Evolutionary conservation across 140 eudicot genomes (phyloP).

Genomic region (Erigeron philadelphicus): DNA sequence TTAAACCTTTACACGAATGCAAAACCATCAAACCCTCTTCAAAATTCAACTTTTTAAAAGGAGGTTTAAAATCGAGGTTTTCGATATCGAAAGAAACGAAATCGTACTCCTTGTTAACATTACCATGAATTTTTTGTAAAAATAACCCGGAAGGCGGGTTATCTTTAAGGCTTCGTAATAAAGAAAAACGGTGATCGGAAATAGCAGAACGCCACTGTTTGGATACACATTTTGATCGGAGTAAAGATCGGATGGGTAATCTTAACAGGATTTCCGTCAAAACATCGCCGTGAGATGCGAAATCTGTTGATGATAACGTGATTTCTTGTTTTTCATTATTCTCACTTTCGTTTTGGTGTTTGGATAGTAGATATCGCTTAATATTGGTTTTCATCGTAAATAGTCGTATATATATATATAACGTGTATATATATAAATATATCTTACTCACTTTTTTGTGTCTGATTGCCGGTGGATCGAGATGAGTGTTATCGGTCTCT

Average conservation of each 20-base stretch:
- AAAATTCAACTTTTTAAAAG: slow-evolving; percentile 26
- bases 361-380: slow-evolving; percentile 18
- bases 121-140: slow-evolving; percentile 18
- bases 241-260: slow-evolving; percentile 39
- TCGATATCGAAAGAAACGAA: slow-evolving; percentile 28
- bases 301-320: slow-evolving; percentile 26
- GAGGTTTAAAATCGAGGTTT: slow-evolving; percentile 29
- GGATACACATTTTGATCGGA: slow-evolving; percentile 43
- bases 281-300: slow-evolving; percentile 36
- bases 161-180: slow-evolving; percentile 28
- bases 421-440: no score
- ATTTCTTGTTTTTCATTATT: background rate
- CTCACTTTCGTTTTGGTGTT: slow-evolving; percentile 3
- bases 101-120: slow-evolving; percentile 29
- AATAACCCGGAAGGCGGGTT: slow-evolving; percentile 29
- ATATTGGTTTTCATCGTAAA: slow-evolving; percentile 35
- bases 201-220: slow-evolving; percentile 36
- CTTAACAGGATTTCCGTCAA: slow-evolving; percentile 40
- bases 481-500: no score
- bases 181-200: slow-evolving; percentile 30
- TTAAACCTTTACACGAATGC: slow-evolving; percentile 40
- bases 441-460: no score
- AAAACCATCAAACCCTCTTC: slow-evolving; percentile 18
- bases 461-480: no score
- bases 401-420: no score